These are phyloP conservation scores for Mycena kentingensis DNA, from an alignment of 768 basidiomycete genomes.

Conservation along the genomic window DNA sequence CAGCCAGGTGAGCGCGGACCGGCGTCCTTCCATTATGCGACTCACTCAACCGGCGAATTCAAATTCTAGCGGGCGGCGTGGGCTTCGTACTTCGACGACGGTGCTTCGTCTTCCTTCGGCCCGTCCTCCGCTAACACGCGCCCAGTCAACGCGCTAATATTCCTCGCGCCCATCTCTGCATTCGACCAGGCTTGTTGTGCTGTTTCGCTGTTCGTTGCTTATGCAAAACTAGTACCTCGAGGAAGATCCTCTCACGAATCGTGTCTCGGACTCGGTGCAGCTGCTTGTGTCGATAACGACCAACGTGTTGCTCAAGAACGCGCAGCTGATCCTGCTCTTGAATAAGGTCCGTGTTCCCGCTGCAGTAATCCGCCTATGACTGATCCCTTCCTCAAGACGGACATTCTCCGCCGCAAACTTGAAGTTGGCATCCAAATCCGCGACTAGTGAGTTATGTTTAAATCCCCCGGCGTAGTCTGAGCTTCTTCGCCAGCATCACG, in stretches of 20 bases:
- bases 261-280: conserved; percentile 81
- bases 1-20: conserved; percentile 54
- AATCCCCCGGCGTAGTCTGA: conserved; percentile 5
- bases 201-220: too few species aligned
- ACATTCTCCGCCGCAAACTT: conserved; percentile 73
- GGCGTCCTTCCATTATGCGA: conserved; percentile 9
- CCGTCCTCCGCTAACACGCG: background rate
- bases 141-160: conserved; percentile 81
- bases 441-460: conserved; percentile 61
- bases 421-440: conserved; percentile 66
- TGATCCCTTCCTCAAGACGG: too few species aligned
- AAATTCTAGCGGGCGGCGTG: conserved; percentile 75
- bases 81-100: conserved; percentile 86
- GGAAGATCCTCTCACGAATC: conserved; percentile 76
- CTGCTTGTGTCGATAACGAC: conserved; percentile 75
- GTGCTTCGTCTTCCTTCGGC: conserved; percentile 40
- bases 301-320: conserved; percentile 71
- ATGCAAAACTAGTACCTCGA: too few species aligned
- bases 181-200: too few species aligned
- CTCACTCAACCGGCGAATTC: conserved; percentile 14
- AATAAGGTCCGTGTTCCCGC: too few species aligned
- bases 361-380: too few species aligned
- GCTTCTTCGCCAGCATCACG: conserved; percentile 66
- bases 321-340: conserved; percentile 73
- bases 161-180: conserved; percentile 83